Evolutionary conservation across 2,329 filamentous ascomycete genomes (phyloP), one percentile per base, ranked within the genome.

Genomic region (Alternaria angustiovoidea): DNA sequence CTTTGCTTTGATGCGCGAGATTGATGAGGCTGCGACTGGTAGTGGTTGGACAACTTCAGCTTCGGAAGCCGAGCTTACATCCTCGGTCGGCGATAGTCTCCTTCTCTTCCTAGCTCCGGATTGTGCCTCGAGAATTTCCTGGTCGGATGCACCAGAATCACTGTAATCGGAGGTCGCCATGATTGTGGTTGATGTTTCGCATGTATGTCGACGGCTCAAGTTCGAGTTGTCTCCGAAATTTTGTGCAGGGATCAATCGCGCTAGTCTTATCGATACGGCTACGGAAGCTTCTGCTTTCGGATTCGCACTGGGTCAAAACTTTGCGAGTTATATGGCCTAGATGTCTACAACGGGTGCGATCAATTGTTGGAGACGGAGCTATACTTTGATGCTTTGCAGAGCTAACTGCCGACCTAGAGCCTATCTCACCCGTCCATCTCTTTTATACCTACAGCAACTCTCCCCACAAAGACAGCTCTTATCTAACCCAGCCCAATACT

Each of bases 401-500:
- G 5, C 7, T 24, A 7, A 20, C 16, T 16, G 6, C 6, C 5
- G 1, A 2, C 11, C 9, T 42, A 16, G 1, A 24, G 5, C 20
- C 12, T 49, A 49, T 46, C n/a, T 46, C 5, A 12, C 14, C 44
- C 34, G 26, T 30, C 48, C 43, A 22, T 59, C 24, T 24, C 71
- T 65, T 57, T 62, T 75, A 63, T 84, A 85, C 57, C 83, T 75
- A 68, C 85, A 87, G 55, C 83, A 83, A 12, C 76, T 68, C 72
- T 86, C 83, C 5, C 84, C 84, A 66, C 85, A 87, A 0, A 86
- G 75, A 69, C 85, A 87, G 11, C 75, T 78, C 71, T 87, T 87
- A 64, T 86, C 81, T 48, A 87, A 67, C 28, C 84, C 81, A 48
- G 80, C 79, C 85, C 86, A 87, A 66, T 88, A 88, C 58, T 82